Evolutionary conservation across 225 moss, liverwort and hornwort species (phyloP).

Genomic region (Climacium dendroides): DNA sequence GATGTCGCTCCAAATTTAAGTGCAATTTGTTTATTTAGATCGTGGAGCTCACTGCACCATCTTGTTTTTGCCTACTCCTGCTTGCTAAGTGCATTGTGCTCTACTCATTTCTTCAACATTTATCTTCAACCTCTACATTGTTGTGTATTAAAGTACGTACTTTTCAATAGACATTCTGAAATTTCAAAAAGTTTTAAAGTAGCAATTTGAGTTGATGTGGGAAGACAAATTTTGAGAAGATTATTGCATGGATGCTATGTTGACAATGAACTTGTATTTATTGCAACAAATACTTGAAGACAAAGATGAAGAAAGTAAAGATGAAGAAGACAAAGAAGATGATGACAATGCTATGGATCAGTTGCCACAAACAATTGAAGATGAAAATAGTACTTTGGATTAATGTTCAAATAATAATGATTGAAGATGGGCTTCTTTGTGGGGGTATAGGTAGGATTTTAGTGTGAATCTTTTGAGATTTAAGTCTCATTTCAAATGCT

Average conservation of each 20-base stretch:
- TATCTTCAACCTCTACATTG: not conserved
- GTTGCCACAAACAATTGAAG: not conserved
- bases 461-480: not conserved
- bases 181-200: not conserved
- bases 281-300: not conserved
- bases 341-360: not conserved
- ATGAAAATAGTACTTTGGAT: not conserved
- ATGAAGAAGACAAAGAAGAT: not conserved
- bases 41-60: not conserved
- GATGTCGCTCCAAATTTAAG: not conserved
- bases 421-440: not conserved
- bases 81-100: not conserved
- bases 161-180: not conserved
- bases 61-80: no score
- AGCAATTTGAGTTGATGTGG: not conserved
- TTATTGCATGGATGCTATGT: not conserved
- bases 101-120: no score
- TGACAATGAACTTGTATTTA: not conserved
- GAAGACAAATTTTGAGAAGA: not conserved
- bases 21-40: not conserved
- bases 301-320: not conserved
- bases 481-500: not conserved
- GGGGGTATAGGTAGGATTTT: not conserved
- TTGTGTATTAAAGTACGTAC: not conserved
- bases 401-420: not conserved